Evolutionary conservation across 2,329 filamentous ascomycete genomes (phyloP), one percentile per base, ranked within the genome.

Genomic region (Akanthomyces muscarius): DNA sequence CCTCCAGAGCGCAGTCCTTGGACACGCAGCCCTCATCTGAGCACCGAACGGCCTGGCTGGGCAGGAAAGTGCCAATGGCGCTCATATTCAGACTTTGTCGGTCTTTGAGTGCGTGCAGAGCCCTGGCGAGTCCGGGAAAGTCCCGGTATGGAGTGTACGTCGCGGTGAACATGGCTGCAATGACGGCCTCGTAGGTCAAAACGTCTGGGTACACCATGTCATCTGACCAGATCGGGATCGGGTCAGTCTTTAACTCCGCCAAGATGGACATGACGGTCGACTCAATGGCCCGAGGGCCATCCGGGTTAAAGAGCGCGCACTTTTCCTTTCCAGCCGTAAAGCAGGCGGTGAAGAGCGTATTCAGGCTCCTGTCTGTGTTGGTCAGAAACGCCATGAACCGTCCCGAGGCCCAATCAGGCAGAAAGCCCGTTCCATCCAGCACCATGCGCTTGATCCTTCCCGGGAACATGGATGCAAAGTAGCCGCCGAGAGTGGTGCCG

Each of bases 391-490:
- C 28, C 52, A 55, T 44, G 36, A 36, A 55, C 21, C 30, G 33
- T 5, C 52, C 52, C 11, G 18, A n/a, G 33, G 28, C 30, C 36
- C 38, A 55, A 21, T 55, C 52, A 5, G 38, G 52, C 5, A 55
- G 36, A 16, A 80, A 70, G n/a, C 66, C 69, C 4, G 78, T 73
- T 1, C 72, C 76, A 21, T 79, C 78, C 2, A 80, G 69, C 4
- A 80, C 71, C 61, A 82, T 69, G 16, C 78, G 73, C 0, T 73
- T 77, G 8, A 81, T 67, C 2, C 73, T 69, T 0, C 68, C 72
- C 0, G 74, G 73, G 33, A 72, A 76, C 70, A 76, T 69, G 28
- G 74, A 72, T 3, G 73, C 71, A 63, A 76, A 74, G 33, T 71
- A 72, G 47, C 74, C 73, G 1, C 74, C 74, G 0, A 76, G 67